Evolutionary conservation across 352 stramenopile species (phyloP), one percentile per base, ranked within the genome.

Genomic region (Globisporangium paddicum): DNA sequence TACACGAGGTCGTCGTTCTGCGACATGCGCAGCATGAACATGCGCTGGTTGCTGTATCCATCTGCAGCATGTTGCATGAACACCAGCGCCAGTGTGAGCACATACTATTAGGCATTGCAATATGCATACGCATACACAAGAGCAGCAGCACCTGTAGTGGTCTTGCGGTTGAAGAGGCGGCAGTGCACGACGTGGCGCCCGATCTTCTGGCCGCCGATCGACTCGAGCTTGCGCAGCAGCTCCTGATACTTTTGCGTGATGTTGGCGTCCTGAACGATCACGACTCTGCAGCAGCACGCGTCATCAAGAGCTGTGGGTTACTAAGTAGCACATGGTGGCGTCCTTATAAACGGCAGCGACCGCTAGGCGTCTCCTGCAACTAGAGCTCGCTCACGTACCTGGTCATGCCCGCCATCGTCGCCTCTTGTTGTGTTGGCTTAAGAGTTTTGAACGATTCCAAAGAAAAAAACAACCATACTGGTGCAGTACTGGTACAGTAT

Each of bases 1-100:
- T 93, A 95, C 58, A 95, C 79, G 30, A 91, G 64, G 60, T 91
- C 85, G 55, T 95, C 82, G 61, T 90, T 93, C 60, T 95, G 85
- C 10, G 82, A 93, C 82, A 92, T 93, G n/a, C 85, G 68, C 51
- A 95, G 70, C 81, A 95, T 89, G 75, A 90, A 92, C 85, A 95
- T 95, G 69, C 85, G 85, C 73, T 95, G 85, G 74, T 93, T 95
- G 54, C 69, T 73, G 71, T 89, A 91, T 34, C 81, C 82, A 57
- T 84, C 85, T 89, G 7, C 23, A 65, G 3, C 28, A 32, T 3
- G 28, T 32, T n/a, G 16, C 23, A 40, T 49, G 8, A 59, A 16
- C 2, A 30, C 21, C 23, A 58, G 25, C 34, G 7, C 11, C 11
- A n/a, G 30, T 35, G n/a, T 44, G 8, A 23, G 19, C 21, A 38